These are phyloP conservation scores for Metarhizium rileyi DNA, from an alignment of 2,329 filamentous ascomycete genomes.

Conservation along the genomic window DNA sequence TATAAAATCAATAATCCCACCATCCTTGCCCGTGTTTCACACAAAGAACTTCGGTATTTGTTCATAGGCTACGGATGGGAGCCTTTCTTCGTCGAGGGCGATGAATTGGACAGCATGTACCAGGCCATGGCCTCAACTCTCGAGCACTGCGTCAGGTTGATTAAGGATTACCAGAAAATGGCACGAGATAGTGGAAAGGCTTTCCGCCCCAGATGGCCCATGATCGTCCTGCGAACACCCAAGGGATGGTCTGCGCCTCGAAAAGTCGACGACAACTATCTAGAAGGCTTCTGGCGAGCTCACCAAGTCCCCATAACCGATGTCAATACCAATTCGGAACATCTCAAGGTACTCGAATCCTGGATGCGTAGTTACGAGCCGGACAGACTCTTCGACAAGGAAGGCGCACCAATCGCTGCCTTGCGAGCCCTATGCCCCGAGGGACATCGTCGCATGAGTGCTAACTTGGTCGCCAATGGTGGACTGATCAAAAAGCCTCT, in stretches of 20 bases:
- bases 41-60: conserved; percentile 60
- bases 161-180: conserved; percentile 58
- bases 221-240: conserved; percentile 67
- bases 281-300: conserved; percentile 69
- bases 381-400: conserved; percentile 56
- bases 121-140: conserved; percentile 73
- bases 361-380: conserved; percentile 74
- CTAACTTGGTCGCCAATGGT: conserved; percentile 67
- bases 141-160: conserved; percentile 62
- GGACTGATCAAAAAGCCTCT: conserved; percentile 58
- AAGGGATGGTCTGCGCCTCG: conserved; percentile 74
- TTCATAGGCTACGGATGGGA: conserved; percentile 70
- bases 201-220: conserved; percentile 65
- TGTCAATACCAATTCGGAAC: conserved; percentile 52
- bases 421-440: conserved; percentile 55
- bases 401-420: conserved; percentile 53
- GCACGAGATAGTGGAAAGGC: conserved; percentile 60
- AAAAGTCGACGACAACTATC: conserved; percentile 58
- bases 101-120: conserved; percentile 65
- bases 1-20: conserved; percentile 83
- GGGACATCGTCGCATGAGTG: conserved; percentile 62
- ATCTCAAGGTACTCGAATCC: conserved; percentile 58
- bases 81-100: conserved; percentile 72
- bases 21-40: conserved; percentile 61
- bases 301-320: conserved; percentile 72